Evolutionary conservation across 228 moss, liverwort and hornwort genomes (phyloP), one percentile per base, ranked within the genome.

Genomic region (Sphagnum magellanicum): DNA sequence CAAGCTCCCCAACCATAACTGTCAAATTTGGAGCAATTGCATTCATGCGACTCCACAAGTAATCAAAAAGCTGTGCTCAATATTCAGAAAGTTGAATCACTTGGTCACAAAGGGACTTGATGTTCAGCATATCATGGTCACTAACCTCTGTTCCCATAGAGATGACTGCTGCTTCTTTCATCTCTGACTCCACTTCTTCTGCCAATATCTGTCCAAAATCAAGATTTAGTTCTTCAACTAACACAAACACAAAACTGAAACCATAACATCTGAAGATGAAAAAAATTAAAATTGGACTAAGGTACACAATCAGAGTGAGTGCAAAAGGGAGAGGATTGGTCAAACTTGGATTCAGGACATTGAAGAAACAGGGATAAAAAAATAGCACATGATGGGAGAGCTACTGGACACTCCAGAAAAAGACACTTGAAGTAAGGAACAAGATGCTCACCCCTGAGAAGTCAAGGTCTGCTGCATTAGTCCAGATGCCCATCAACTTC

Each of bases 111-210:
- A 95, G 77, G 32, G 92, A 77, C 75, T 75, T 87, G 65, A 92
- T 95, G 64, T 92, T 92, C 68, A 90, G 63, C 95, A 95, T 92
- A 16, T 95, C 90, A 49, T 92, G 82, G 10, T 95, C 90, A 32
- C 87, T 95, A 7, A 95, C 90, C 78, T 95, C 90, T 0, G 95
- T 95, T 50, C 95, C 90, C 95, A 95, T 92, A 5, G 92, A 95
- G 52, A 90, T 87, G 1, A 89, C 87, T 0, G 90, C 90, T 11
- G 87, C 90, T 61, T 95, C 87, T 75, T 95, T 92, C 85, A 95
- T 81, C 67, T 90, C 89, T 5, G 73, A 73, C 68, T 95, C 92
- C 55, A 90, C 78, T 85, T 95, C 95, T 72, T 92, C 89, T 13
- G 87, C 75, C 58, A 92, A 53, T 50, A 92, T 76, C 78, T 88